Base-by-base conservation (phyloP, 2,329 filamentous ascomycete genomes). In the Albifimbria verrucaria region DNA sequence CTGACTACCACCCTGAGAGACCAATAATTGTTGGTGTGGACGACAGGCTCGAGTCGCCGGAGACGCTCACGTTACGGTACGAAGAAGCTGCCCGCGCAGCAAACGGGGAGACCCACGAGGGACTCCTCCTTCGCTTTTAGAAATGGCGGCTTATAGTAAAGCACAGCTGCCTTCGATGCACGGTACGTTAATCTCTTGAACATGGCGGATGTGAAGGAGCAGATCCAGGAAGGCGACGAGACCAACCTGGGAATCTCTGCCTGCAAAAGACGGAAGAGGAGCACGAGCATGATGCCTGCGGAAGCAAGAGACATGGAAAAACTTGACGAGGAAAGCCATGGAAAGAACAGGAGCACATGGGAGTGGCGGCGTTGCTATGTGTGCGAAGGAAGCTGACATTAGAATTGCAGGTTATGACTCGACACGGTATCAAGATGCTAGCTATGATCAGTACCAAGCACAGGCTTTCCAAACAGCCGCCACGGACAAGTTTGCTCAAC, bases 131-230 rank as follows among this genome's bases (percentile, higher is more conserved):
- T 62, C 61, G 59, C 57, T 70, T 47, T 62, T 69, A 23, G 64
- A 70, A 17, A 75, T 75, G 72, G 71, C 72, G 46, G 62, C 72
- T 72, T 87, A 87, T 74, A 92, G 91, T 79, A 96, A 95, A 75
- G 74, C 84, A 54, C 85, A 88, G 71, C 79, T 86, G 73, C 80
- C 87, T 71, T 88, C 87, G 71, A 82, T 92, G 77, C 88, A 93
- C 74, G 89, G 92, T 95, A 78, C 77, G 90, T 86, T 21, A 25
- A 42, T 21, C n/a, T n/a, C 24, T 21, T 53, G 44, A 20, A 65
- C 66, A 69, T 61, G 68, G 60, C 49, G 56, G 59, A 50, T 61
- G 57, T 56, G 47, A 41, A 47, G 51, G 7, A 25, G 46, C 26
- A 46, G 21, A 21, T 17, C 6, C 39, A 4, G n/a, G 39, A 42